Conservation (phyloP, 2,329 filamentous ascomycete genomes). For the Biscogniauxia sp. region DNA sequence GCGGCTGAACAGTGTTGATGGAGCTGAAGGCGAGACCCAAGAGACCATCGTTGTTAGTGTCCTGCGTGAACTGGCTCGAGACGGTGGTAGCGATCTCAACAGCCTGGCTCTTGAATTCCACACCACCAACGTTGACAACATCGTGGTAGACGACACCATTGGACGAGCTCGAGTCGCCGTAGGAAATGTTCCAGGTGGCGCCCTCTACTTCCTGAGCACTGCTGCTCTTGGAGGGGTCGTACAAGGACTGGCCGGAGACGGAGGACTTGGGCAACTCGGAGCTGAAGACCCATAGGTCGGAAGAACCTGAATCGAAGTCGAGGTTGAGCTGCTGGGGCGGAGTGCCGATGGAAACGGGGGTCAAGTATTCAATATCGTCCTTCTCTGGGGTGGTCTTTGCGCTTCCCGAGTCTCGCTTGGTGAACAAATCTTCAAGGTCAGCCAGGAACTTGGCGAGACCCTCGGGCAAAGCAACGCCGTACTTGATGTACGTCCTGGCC, state of each 20-base stretch:
- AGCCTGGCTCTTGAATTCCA: constrained; percentile 28
- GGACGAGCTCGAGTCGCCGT: constrained; percentile 33
- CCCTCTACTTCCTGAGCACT: constrained; percentile 26
- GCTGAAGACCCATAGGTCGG: constrained; percentile 36
- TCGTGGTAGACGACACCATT: constrained; percentile 36
- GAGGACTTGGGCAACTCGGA: constrained; percentile 20
- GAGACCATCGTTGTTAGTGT: constrained; percentile 32
- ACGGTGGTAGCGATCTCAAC: constrained; percentile 33
- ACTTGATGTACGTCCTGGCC: constrained; percentile 32
- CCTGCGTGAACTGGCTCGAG: constrained; percentile 30
- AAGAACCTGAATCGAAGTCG: constrained; percentile 36
- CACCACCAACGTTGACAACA: constrained; percentile 30
- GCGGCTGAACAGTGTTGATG: constrained; percentile 32
- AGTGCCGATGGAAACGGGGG: constrained; percentile 33
- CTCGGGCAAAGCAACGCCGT: constrained; percentile 25
- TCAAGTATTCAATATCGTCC: constrained; percentile 32
- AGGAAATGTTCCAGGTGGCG: constrained; percentile 30
- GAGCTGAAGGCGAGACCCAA: constrained; percentile 36
- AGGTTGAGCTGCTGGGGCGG: constrained; percentile 34
- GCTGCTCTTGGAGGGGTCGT: constrained; percentile 28
- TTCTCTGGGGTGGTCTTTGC: constrained; percentile 27
- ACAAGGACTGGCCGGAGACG: constrained; percentile 29
- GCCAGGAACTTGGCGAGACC: constrained; percentile 24
- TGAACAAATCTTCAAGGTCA: constrained; percentile 15
- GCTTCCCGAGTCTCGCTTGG: constrained; percentile 26